phyloP scores from a whole-genome alignment of 1,284 basidiomycete species.

The Ustilago cynodontis region DNA sequence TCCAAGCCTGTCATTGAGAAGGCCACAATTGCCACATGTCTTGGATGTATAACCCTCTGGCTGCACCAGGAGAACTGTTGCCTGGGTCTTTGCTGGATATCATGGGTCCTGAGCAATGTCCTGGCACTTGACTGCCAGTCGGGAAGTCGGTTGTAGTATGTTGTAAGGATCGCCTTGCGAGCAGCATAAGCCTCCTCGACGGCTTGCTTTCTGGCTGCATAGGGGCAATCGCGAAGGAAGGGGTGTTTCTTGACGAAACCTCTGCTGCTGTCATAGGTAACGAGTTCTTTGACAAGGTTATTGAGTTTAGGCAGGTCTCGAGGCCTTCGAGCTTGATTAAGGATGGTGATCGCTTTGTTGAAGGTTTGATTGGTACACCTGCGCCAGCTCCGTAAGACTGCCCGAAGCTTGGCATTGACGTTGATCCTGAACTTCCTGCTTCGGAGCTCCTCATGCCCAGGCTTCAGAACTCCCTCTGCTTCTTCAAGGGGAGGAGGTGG shows the following conservation, averaged over 20 bases:
- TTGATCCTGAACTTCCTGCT: too few species aligned
- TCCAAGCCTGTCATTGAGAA: slow-evolving; percentile 2
- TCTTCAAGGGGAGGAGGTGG: too few species aligned
- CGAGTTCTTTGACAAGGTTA: too few species aligned
- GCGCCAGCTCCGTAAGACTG: neutral
- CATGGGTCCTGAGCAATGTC: neutral
- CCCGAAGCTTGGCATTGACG: too few species aligned
- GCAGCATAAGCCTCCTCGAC: too few species aligned
- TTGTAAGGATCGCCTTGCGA: too few species aligned
- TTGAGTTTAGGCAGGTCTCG: neutral
- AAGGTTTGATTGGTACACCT: neutral
- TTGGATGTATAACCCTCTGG: slow-evolving; percentile 19
- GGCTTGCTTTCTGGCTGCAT: too few species aligned
- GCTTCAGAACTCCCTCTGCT: too few species aligned
- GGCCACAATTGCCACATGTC: slow-evolving; percentile 16
- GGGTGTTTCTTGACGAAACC: too few species aligned
- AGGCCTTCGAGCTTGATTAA: neutral
- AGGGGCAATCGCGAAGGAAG: too few species aligned
- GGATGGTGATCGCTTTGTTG: neutral
- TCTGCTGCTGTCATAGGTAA: too few species aligned
- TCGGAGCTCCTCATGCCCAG: too few species aligned
- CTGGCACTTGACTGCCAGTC: slow-evolving; percentile 6
- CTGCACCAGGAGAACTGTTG: slow-evolving; percentile 9
- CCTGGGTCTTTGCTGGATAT: neutral
- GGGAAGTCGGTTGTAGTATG: neutral